Conservation (phyloP, 129 eudicot genomes). For the Tagetes erecta region DNA sequence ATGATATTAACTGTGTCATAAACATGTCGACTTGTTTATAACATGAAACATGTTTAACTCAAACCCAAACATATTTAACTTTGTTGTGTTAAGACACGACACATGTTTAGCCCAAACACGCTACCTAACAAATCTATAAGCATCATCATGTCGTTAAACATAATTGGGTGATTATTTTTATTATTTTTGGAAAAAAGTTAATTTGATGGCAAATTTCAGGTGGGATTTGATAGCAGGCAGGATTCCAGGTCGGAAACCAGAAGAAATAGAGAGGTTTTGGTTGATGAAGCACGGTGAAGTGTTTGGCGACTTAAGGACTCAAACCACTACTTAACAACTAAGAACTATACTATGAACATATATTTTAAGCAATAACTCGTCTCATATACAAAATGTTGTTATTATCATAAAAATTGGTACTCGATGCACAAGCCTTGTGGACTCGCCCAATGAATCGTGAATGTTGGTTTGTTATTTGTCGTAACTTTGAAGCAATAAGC, state of each 20-base stretch:
- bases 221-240: conserved; percentile 79
- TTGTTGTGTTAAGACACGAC: too few species aligned
- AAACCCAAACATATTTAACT: too few species aligned
- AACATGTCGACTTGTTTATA: too few species aligned
- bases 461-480: too few species aligned
- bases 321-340: background rate
- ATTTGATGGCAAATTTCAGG: conserved; percentile 30
- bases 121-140: too few species aligned
- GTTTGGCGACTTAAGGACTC: conserved; percentile 22
- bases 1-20: too few species aligned
- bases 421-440: background rate
- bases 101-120: too few species aligned
- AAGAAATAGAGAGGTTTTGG: conserved; percentile 83
- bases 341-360: background rate
- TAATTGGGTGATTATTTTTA: background rate
- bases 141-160: too few species aligned
- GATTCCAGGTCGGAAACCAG: conserved; percentile 69
- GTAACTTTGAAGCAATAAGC: too few species aligned
- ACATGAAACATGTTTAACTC: too few species aligned
- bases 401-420: too few species aligned
- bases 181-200: background rate
- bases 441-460: background rate
- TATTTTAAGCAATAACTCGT: background rate
- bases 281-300: conserved; percentile 49
- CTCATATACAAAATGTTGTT: background rate